phyloP scores from a whole-genome alignment of 208 protist species.

The Leishmania amazonensis region DNA sequence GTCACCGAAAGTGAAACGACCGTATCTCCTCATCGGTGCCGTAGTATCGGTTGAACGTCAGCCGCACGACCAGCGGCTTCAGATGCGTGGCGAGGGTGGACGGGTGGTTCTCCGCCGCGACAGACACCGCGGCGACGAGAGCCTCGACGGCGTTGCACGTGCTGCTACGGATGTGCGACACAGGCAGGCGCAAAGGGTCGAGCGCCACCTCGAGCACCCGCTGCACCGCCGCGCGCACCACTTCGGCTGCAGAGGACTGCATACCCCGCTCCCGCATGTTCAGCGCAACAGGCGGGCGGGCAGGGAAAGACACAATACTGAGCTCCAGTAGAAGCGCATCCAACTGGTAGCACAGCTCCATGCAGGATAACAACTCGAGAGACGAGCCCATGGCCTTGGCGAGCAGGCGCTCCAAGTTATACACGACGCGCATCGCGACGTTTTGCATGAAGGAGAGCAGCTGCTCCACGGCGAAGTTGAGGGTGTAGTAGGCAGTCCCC shows the following conservation, averaged over 20 bases:
- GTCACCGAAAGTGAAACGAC: slow-evolving; percentile 30
- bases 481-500: slow-evolving; percentile 75
- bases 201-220: slow-evolving; percentile 55
- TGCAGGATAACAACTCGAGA: slow-evolving; percentile 41
- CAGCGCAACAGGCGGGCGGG: slow-evolving; percentile 11
- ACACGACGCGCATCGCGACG: slow-evolving; percentile 45
- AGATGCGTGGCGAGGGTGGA: slow-evolving; percentile 44
- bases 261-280: slow-evolving; percentile 27
- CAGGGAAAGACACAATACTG: slow-evolving; percentile 55
- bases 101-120: slow-evolving; percentile 32
- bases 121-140: slow-evolving; percentile 57
- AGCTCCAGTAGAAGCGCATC: slow-evolving; percentile 69
- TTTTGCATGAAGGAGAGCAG: slow-evolving; percentile 74
- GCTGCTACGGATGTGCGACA: slow-evolving; percentile 52
- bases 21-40: slow-evolving; percentile 40
- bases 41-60: slow-evolving; percentile 89
- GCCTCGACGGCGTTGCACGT: slow-evolving; percentile 70
- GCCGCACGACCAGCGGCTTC: slow-evolving; percentile 56
- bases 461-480: slow-evolving; percentile 78
- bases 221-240: slow-evolving; percentile 49
- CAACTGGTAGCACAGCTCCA: slow-evolving; percentile 62
- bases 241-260: slow-evolving; percentile 26
- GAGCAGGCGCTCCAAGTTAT: slow-evolving; percentile 57
- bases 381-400: slow-evolving; percentile 7
- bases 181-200: slow-evolving; percentile 53